Evolutionary conservation across 2,329 filamentous ascomycete species (phyloP).

Genomic region (Neopestalotiopsis rosae): DNA sequence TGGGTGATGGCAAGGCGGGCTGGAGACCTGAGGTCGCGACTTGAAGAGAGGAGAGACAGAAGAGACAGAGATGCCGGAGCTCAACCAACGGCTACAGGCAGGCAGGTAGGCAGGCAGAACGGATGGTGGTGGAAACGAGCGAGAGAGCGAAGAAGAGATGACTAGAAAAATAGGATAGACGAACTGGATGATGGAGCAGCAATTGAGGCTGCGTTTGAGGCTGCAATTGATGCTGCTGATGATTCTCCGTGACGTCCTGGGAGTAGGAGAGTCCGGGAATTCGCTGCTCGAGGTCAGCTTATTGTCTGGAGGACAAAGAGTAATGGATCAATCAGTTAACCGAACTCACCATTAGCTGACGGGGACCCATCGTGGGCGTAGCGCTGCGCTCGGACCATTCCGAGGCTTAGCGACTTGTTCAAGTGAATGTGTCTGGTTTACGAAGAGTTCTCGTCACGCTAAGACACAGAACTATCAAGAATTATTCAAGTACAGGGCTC

Average conservation of each 20-base stretch:
- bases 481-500: no score
- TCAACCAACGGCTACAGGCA: conserved; percentile 17
- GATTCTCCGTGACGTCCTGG: conserved; percentile 21
- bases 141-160: conserved; percentile 25
- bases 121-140: conserved; percentile 20
- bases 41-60: not conserved
- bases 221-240: conserved; percentile 7
- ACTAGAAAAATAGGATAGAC: conserved; percentile 35
- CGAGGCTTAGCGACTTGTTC: not conserved
- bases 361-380: not conserved
- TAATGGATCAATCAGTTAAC: not conserved
- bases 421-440: not conserved
- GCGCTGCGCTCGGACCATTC: not conserved
- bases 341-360: not conserved
- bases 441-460: no score
- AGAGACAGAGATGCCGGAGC: conserved; percentile 17
- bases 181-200: conserved; percentile 31
- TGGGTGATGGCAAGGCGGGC: conserved; percentile 18
- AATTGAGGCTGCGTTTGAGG: not conserved
- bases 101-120: conserved; percentile 10
- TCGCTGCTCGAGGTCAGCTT: conserved; percentile 16
- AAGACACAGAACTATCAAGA: no score
- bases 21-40: conserved; percentile 13
- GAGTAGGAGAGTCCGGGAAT: conserved; percentile 17
- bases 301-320: conserved; percentile 13